These are phyloP conservation scores for Rhodotorula graminis DNA, from an alignment of 768 basidiomycete species.

Conservation along the genomic window DNA sequence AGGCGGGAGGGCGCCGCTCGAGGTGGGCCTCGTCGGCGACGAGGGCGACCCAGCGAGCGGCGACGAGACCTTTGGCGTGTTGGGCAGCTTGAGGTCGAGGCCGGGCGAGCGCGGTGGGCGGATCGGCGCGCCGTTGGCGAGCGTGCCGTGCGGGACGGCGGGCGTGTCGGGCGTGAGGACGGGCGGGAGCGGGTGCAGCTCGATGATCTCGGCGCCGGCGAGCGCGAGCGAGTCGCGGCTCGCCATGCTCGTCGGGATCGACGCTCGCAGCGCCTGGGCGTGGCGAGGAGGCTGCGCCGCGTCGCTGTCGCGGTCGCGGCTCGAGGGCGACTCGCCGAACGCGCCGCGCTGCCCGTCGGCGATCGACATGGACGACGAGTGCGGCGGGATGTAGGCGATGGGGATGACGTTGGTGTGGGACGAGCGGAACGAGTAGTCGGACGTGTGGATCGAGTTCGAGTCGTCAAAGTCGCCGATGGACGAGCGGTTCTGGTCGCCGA, in stretches of 20 bases:
- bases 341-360: slow-evolving; percentile 31
- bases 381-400: slow-evolving; percentile 45
- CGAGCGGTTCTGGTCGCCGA: slow-evolving; percentile 40
- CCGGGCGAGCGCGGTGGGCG: slow-evolving; percentile 42
- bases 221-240: slow-evolving; percentile 34
- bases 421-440: slow-evolving; percentile 43
- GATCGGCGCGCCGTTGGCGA: slow-evolving; percentile 36
- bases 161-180: slow-evolving; percentile 25
- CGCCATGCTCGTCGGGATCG: slow-evolving; percentile 36
- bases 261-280: not conserved
- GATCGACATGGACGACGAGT: slow-evolving; percentile 37
- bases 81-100: slow-evolving; percentile 41
- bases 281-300: not conserved
- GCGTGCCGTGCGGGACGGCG: slow-evolving; percentile 23
- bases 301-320: not conserved
- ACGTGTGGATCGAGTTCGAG: slow-evolving; percentile 30
- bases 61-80: not conserved
- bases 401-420: slow-evolving; percentile 44
- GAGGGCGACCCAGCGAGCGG: slow-evolving; percentile 8
- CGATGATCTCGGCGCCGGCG: slow-evolving; percentile 31
- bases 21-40: slow-evolving; percentile 8
- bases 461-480: slow-evolving; percentile 31
- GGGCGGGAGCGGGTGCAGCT: slow-evolving; percentile 33
- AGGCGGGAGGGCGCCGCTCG: slow-evolving; percentile 14
- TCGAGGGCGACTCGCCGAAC: slow-evolving; percentile 11